Base-by-base conservation (phyloP, 2,329 filamentous ascomycete species). In the Trichoderma sp. region DNA sequence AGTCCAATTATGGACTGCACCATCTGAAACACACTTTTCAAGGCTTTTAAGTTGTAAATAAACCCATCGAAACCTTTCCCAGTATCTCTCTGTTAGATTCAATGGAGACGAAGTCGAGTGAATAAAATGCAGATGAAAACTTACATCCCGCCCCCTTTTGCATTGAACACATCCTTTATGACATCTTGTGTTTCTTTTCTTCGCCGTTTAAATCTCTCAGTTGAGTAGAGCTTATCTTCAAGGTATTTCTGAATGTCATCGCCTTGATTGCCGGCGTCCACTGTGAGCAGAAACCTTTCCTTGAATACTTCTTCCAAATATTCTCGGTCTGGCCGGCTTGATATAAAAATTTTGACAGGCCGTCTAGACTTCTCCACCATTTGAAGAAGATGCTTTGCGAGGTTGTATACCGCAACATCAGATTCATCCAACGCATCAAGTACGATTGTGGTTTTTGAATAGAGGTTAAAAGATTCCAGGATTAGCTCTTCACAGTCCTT, bases 61-160 rank as follows among this genome's bases (percentile, higher is more conserved):
- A 21, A 72, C 72, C 72, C 72, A 73, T 52, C 71, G 72, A 21
- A 73, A 73, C 71, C 72, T 73, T 19, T 19, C 10, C 63, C 37
- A 14, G 19, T 10, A 8, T 14, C 5, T 11, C n/a, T 64, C 19
- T 35, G 19, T 43, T 19, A 43, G 3, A 1, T 27, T 5, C 11
- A 29, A 27, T 13, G 10, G 21, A 0, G 0, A 24, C n/a, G 13
- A 3, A 63, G 7, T 8, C 3, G 3, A 24, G 11, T 6, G 16
- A 0, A 16, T 14, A 3, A 3, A n/a, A 5, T 5, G 8, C 13
- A 11, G 2, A 53, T n/a, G 14, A 27, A 11, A 52, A n/a, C 67
- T 64, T 27, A 69, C 60, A 69, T 64, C 40, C 60, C 43, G 21
- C 43, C 14, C 14, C 55, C 58, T 33, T 29, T 16, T 0, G 47